Percentiles rank a stretch among this genome's conserved stretches.
Evolutionary conservation across 75 land plant genomes (phyloP).

Genomic region (Chamaecyparis obtusa): DNA sequence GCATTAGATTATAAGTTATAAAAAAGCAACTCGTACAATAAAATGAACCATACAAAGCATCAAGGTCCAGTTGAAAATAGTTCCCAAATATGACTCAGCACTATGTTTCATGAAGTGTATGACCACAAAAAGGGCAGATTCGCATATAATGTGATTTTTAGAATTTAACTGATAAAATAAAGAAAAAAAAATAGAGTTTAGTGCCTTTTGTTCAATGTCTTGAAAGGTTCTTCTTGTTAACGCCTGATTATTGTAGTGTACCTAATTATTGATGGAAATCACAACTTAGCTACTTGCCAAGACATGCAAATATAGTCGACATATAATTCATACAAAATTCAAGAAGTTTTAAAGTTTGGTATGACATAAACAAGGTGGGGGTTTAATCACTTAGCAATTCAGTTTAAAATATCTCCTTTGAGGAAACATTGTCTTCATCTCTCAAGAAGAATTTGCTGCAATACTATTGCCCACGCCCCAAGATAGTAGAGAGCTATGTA

Average conservation of each 20-base stretch:
- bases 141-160: neutral
- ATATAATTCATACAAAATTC: neutral
- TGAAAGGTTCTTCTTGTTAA: neutral
- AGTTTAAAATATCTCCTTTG: neutral
- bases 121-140: neutral
- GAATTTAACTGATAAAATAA: neutral
- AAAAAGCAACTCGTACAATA: neutral
- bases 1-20: neutral
- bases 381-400: neutral
- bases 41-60: neutral
- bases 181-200: neutral
- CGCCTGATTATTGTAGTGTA: neutral
- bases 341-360: neutral
- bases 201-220: neutral
- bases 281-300: neutral
- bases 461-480: neutral
- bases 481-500: neutral
- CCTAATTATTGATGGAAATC: neutral
- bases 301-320: neutral
- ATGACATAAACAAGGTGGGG: neutral
- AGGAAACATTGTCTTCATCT: slow-evolving; percentile 1
- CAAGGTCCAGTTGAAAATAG: neutral
- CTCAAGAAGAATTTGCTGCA: neutral
- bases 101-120: neutral
- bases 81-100: neutral